Base-by-base conservation (phyloP, 1,139 yeast genomes). In the Meyerozyma elateridarum region DNA sequence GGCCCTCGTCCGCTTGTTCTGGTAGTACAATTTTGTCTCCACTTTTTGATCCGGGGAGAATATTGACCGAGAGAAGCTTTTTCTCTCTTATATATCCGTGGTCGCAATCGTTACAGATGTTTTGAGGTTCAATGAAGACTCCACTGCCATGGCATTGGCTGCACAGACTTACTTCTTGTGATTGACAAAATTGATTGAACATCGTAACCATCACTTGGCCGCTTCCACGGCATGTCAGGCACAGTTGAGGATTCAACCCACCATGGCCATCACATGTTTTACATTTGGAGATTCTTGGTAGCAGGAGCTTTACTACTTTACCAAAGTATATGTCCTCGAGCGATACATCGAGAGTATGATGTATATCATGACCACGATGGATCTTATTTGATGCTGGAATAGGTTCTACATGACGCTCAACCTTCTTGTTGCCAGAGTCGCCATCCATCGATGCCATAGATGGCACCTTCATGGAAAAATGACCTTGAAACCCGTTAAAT, bases 1-100 rank as follows among this genome's bases (percentile, higher is more conserved):
- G 56, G 0, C 79, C 81, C 48, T 79, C 83, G 44, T 81, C 88
- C 0, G 79, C 84, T 42, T 74, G 80, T 3, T 78, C 74, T 15
- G 66, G 61, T 13, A 79, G 52, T 1, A 75, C 56, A 15, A 79
- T 66, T 32, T 61, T 57, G 39, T 75, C 76, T 1, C 79, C 78
- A 22, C 36, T 32, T 9, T 37, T 38, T 9, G 43, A 33, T 8
- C 48, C 48, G 3, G 48, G 48, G 4, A 41, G 40, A 9, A 44
- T 35, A 32, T 69, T 52, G 28, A 79, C 67, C 34, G 68, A 66
- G 26, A 80, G 56, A 6, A 79, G 64, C 41, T 75, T 74, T 20
- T 72, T 63, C 22, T 62, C 73, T 6, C 29, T 15, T 9, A 61
- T 34, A 55, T 44, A 36, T 4, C 55, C 54, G 0, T 73, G 70